Conservation (phyloP, 768 basidiomycete genomes). For the Arthromyces matolae region DNA sequence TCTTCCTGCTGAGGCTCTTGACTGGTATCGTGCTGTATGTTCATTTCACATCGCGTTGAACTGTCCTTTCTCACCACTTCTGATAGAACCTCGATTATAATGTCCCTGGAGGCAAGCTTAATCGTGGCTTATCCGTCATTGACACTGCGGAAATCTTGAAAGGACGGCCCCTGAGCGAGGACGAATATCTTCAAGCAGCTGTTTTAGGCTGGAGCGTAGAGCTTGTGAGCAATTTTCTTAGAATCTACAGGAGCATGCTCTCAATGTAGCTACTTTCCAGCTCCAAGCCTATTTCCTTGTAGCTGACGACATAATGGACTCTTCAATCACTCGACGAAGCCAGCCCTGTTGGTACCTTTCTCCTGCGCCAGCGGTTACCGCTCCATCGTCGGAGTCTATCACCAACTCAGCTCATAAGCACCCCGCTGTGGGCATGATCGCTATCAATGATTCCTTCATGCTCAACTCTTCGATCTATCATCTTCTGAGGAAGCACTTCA, state of each 20-base stretch:
- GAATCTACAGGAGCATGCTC: neutral
- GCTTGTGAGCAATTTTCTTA: conserved; percentile 52
- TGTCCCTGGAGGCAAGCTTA: conserved; percentile 94
- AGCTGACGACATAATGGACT: conserved; percentile 97
- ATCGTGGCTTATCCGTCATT: conserved; percentile 93
- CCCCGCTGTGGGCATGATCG: conserved; percentile 68
- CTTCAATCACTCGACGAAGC: conserved; percentile 86
- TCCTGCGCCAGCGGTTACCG: conserved; percentile 17
- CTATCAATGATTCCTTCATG: conserved; percentile 97
- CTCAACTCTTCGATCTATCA: conserved; percentile 91
- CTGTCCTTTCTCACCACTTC: neutral
- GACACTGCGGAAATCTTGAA: conserved; percentile 89
- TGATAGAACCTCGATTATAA: conserved; percentile 84
- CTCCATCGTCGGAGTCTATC: conserved; percentile 14
- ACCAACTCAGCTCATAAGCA: conserved; percentile 19
- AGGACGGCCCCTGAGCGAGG: conserved; percentile 63
- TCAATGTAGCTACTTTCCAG: conserved; percentile 35
- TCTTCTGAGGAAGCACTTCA: conserved; percentile 85
- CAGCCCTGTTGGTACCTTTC: conserved; percentile 92
- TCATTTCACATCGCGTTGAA: neutral
- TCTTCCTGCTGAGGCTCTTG: conserved; percentile 80
- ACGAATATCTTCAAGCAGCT: conserved; percentile 87
- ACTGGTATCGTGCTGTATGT: conserved; percentile 81
- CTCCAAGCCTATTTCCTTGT: conserved; percentile 98
- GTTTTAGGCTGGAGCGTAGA: conserved; percentile 95